These are phyloP conservation scores for Stipa capillata DNA, from an alignment of 176 grass and related monocot species.

Conservation along the genomic window DNA sequence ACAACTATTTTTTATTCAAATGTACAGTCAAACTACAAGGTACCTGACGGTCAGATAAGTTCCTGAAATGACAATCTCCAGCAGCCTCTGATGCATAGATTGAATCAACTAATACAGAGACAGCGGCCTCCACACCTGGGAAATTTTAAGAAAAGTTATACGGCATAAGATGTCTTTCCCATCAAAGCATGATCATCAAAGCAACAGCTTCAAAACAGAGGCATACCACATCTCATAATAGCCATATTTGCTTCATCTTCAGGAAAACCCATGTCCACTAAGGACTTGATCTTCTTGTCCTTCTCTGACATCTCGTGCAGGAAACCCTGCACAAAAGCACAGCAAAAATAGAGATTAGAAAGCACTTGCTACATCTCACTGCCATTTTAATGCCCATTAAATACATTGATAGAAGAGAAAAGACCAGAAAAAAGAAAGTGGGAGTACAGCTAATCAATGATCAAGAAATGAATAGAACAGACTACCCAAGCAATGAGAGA, in stretches of 20 bases:
- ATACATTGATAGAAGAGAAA: background rate
- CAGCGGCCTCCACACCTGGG: constrained; percentile 50
- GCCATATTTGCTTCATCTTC: constrained; percentile 13
- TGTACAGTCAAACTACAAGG: background rate
- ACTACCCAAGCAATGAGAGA: background rate
- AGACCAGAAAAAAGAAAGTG: background rate
- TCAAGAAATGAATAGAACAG: background rate
- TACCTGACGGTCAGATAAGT: constrained; percentile 45
- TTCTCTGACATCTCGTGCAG: constrained; percentile 42
- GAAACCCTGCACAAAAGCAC: constrained; percentile 45
- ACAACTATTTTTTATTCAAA: background rate
- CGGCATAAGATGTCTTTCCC: background rate
- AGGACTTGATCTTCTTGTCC: constrained; percentile 40
- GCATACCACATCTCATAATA: constrained; percentile 77
- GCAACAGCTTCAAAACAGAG: background rate
- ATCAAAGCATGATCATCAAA: background rate
- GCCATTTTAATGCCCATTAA: background rate
- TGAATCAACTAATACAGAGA: constrained; percentile 47
- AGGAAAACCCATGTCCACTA: constrained; percentile 70
- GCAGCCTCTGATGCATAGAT: constrained; percentile 53
- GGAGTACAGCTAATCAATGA: background rate
- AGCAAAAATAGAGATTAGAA: background rate
- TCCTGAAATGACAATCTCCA: constrained; percentile 7
- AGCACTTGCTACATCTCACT: background rate
- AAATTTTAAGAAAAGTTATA: constrained; percentile 20